phyloP scores from a whole-genome alignment of 2,329 filamentous ascomycete species.

The Phaeosphaeria sp. region DNA sequence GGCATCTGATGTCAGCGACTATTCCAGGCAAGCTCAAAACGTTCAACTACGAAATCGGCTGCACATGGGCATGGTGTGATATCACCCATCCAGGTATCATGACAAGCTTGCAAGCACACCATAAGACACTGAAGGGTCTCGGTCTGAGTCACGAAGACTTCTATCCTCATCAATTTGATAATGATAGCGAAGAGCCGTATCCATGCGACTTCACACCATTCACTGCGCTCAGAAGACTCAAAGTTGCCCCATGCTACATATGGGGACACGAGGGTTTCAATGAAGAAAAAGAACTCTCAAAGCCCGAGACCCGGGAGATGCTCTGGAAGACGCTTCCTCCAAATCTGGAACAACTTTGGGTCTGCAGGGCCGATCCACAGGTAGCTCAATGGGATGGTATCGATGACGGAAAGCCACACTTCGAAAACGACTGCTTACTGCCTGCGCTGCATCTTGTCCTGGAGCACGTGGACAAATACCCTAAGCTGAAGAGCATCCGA shows the following conservation, averaged over 20 bases:
- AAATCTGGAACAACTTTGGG: slow-evolving; percentile 12
- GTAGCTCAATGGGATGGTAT: too few relatives aligned
- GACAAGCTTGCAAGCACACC: slow-evolving; percentile 5
- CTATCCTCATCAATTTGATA: slow-evolving; percentile 6
- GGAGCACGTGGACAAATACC: neutral
- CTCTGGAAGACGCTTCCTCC: slow-evolving; percentile 2
- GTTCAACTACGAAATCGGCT: slow-evolving; percentile 13
- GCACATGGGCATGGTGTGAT: neutral
- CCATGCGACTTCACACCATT: slow-evolving; percentile 4
- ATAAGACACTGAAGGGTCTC: slow-evolving; percentile 4
- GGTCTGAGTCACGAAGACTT: slow-evolving; percentile 1
- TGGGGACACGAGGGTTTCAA: slow-evolving; percentile 2
- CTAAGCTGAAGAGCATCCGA: neutral
- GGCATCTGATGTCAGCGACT: slow-evolving; percentile 1
- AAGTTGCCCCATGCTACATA: slow-evolving; percentile 10
- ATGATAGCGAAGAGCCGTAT: neutral
- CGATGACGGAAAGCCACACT: neutral
- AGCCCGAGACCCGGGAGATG: neutral
- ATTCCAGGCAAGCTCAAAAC: slow-evolving; percentile 16
- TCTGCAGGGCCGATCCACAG: slow-evolving; percentile 1
- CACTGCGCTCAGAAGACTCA: slow-evolving; percentile 6
- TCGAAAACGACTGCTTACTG: slow-evolving; percentile 1
- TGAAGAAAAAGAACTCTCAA: neutral
- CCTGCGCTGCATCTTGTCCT: slow-evolving; percentile 5
- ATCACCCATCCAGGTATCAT: slow-evolving; percentile 4